Evolutionary conservation across 2,329 filamentous ascomycete species (phyloP), one percentile per base, ranked within the genome.

Genomic region (Arthrobotrys sphaeroides): DNA sequence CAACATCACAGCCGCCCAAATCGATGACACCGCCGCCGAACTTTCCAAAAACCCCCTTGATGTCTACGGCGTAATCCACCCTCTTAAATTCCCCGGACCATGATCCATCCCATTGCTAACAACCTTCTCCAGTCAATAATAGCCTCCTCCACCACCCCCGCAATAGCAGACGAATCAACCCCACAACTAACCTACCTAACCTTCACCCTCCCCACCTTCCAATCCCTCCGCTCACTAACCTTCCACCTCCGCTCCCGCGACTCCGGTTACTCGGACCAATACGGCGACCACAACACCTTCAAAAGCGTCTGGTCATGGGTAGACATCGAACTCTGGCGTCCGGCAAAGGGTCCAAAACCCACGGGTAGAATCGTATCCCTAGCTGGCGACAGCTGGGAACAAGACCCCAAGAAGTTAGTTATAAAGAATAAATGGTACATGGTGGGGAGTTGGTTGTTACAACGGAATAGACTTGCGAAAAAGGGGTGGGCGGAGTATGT

Each of bases 321-420:
- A 3, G 73, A 77, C 24, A 31, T 77, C 9, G 73, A 77, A 20
- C 33, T 77, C 18, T 77, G 67, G 66, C 55, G 73, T 13, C 28
- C 28, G 2, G 12, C 16, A 10, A 47, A 13, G n/a, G 51, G 51
- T 24, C 51, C 51, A 33, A 55, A 55, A 55, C 51, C 51, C 51
- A n/a, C 16, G 5, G 28, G 28, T 10, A 18, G 51, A 13, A 31
- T 36, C 7, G 10, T 55, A 5, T 31, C 22, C 18, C 51, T 42
- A 13, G 28, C 53, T 12, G 57, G 57, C 12, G 47, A 64, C 12
- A 31, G 26, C 16, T 57, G 51, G 42, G 43, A 38, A 20, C 31
- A 13, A 2, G 51, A 55, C 24, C 28, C 51, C 2, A 38, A n/a
- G 5, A 55, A 38, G 13, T 2, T 55, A 13, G n/a, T 55, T 13